These are phyloP conservation scores for Fusarium neocosmosporiellum DNA, from an alignment of 2,329 filamentous ascomycete species.

Conservation along the genomic window DNA sequence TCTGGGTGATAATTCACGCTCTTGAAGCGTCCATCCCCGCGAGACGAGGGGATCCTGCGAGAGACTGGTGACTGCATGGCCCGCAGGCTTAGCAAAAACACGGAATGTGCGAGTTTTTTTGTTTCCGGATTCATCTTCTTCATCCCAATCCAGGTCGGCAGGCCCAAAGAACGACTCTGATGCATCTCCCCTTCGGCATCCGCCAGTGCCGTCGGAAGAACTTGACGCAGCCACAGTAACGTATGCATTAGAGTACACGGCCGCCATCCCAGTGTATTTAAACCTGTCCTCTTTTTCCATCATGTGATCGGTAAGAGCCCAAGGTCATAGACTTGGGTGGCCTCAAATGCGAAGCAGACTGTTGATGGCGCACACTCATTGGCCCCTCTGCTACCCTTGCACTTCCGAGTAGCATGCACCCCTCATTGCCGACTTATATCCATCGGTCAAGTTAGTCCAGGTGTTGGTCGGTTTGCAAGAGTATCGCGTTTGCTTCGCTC, in stretches of 20 bases:
- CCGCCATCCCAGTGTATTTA: constrained; percentile 10
- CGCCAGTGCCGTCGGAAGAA: background rate
- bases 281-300: background rate
- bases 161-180: background rate
- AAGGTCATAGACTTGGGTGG: background rate
- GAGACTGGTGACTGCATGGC: background rate
- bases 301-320: background rate
- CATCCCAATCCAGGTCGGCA: background rate
- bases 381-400: background rate
- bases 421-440: too few species aligned
- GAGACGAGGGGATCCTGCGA: background rate
- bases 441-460: background rate
- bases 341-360: background rate
- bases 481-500: background rate
- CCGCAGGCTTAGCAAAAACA: background rate
- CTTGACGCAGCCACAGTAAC: constrained; percentile 14
- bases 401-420: background rate
- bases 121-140: background rate
- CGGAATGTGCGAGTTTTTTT: background rate
- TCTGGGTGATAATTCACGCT: background rate
- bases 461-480: background rate
- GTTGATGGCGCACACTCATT: background rate
- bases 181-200: background rate
- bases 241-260: constrained; percentile 12
- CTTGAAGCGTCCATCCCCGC: background rate